Conservation (phyloP, 768 basidiomycete species). For the Lactarius vividus region DNA sequence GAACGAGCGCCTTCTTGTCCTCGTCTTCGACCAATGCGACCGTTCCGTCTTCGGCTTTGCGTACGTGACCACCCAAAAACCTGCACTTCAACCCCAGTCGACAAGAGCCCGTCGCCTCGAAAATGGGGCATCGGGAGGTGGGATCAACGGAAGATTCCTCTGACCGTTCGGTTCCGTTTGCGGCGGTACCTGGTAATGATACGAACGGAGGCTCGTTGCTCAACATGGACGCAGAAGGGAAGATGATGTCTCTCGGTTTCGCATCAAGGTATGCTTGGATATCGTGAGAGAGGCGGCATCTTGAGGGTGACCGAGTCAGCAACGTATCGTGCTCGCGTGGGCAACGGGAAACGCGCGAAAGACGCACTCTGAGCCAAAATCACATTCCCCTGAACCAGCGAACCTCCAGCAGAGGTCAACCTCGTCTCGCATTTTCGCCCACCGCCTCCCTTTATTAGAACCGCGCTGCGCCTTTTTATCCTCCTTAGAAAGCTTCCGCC, state of each 20-base stretch:
- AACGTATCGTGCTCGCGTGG: not conserved
- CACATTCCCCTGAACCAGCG: slow-evolving; percentile 68
- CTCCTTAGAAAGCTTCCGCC: slow-evolving; percentile 53
- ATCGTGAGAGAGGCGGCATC: slow-evolving; percentile 82
- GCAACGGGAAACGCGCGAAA: not conserved
- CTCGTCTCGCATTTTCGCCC: slow-evolving; percentile 75
- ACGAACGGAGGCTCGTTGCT: slow-evolving; percentile 53
- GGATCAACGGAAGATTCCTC: slow-evolving; percentile 44
- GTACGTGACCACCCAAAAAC: slow-evolving; percentile 77
- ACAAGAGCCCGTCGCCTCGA: slow-evolving; percentile 68
- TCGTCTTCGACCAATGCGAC: slow-evolving; percentile 51
- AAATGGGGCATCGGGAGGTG: slow-evolving; percentile 62
- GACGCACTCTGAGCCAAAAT: slow-evolving; percentile 61
- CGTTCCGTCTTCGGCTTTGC: slow-evolving; percentile 43
- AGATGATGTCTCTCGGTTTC: slow-evolving; percentile 71
- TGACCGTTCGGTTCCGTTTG: slow-evolving; percentile 32
- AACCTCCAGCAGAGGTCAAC: slow-evolving; percentile 80
- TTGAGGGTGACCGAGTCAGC: slow-evolving; percentile 29
- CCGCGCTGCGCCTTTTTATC: slow-evolving; percentile 74
- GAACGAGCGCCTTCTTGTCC: slow-evolving; percentile 52
- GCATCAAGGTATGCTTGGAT: slow-evolving; percentile 68
- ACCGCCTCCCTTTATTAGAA: slow-evolving; percentile 79
- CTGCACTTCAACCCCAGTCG: slow-evolving; percentile 88
- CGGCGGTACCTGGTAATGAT: slow-evolving; percentile 27
- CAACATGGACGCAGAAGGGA: slow-evolving; percentile 48